phyloP scores from a whole-genome alignment of 805 yeast species.

The Nakazawaea anatomiae region DNA sequence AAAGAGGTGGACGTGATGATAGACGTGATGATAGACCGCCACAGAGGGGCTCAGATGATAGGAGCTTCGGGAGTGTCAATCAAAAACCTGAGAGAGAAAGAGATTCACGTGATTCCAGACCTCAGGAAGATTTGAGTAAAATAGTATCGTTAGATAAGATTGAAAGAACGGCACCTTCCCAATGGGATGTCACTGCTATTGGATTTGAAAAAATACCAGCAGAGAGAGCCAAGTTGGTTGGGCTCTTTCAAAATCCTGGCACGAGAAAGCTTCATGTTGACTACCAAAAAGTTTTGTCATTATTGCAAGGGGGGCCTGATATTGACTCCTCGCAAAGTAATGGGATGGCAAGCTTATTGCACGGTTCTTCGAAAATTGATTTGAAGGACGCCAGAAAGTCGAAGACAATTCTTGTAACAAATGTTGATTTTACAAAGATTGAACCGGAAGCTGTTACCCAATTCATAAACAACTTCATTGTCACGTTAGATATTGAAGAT shows the following conservation, averaged over 20 bases:
- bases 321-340: constrained; percentile 20
- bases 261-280: constrained; percentile 35
- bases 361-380: constrained; percentile 17
- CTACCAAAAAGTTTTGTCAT: constrained; percentile 25
- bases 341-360: constrained; percentile 30
- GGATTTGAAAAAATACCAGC: constrained; percentile 74
- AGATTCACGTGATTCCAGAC: constrained; percentile 15
- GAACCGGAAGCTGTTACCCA: constrained; percentile 35
- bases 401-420: constrained; percentile 25
- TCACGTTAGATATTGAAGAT: constrained; percentile 36
- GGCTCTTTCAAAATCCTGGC: constrained; percentile 74
- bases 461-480: constrained; percentile 38
- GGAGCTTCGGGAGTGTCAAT: constrained; percentile 9
- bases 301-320: constrained; percentile 14
- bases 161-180: constrained; percentile 37
- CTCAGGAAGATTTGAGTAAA: constrained; percentile 26
- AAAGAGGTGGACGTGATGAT: too few relatives aligned
- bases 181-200: constrained; percentile 69
- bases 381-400: constrained; percentile 27
- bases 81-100: constrained; percentile 13
- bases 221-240: constrained; percentile 71
- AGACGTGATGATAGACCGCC: not conserved
- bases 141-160: constrained; percentile 46
- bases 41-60: constrained; percentile 5
- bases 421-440: constrained; percentile 26